A percentile compares a stretch with the other conserved stretches of the same genome.
Evolutionary conservation across 2,329 filamentous ascomycete species (phyloP).

Genomic region (Parascedosporium putredinis): DNA sequence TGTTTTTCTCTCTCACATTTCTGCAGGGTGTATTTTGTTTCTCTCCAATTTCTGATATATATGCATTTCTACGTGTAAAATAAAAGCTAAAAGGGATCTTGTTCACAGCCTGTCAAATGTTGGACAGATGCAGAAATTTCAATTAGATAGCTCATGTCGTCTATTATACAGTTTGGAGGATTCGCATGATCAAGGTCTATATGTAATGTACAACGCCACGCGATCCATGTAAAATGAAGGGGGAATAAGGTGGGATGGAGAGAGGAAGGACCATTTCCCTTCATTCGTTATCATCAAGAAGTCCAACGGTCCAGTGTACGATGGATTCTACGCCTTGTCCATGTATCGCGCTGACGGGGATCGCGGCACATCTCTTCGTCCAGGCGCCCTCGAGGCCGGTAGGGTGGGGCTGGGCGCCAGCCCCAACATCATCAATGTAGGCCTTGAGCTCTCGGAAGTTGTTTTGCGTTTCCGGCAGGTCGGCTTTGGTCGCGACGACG

Average conservation of each 20-base stretch:
- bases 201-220: no score
- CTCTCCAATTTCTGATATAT: no score
- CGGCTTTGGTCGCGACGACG: constrained; percentile 87
- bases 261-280: no score
- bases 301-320: constrained; percentile 59
- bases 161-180: background rate
- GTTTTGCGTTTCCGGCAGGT: constrained; percentile 65
- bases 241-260: no score
- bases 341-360: constrained; percentile 84
- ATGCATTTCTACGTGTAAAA: constrained; percentile 1
- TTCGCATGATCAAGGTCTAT: no score
- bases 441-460: constrained; percentile 61
- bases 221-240: no score
- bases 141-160: background rate
- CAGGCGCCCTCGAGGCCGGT: constrained; percentile 51
- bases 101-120: background rate
- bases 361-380: constrained; percentile 53
- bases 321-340: constrained; percentile 73
- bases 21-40: no score
- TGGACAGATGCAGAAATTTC: no score
- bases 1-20: no score
- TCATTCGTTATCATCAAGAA: constrained; percentile 43
- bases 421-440: constrained; percentile 60
- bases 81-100: background rate
- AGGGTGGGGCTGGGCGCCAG: constrained; percentile 58